Base-by-base conservation (phyloP, 768 basidiomycete species). In the Galerina marginata region DNA sequence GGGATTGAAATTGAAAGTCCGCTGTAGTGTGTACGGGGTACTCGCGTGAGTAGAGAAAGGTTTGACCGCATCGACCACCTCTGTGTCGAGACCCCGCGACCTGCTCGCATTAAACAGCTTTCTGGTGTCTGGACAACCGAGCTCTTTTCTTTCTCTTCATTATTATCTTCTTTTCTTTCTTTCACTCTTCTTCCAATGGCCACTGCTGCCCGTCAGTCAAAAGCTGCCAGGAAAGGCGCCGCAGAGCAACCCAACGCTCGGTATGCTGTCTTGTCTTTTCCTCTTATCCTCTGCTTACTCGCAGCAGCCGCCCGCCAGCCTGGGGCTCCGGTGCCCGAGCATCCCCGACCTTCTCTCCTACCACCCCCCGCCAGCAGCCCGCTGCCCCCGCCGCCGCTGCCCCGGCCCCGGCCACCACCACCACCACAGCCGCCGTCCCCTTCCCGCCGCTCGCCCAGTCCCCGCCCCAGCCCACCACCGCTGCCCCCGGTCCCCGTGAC, bases 301-400 rank as follows among this genome's bases (percentile, higher is more conserved):
- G 44, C 46, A 20, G 36, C 62, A 75, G 72, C 59, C 77, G 78
- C 62, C 63, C 73, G 44, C 65, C 80, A 63, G 89, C 90, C 29
- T 93, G 91, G 91, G 71, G 70, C 39, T 74, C 83, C 65, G 85
- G 84, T 55, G 74, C 88, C 54, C 86, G 90, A 58, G 79, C 86
- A 57, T 89, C 90, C 52, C 87, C 90, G 15, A 88, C 89, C 2
- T 91, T 86, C 74, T 87, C 89, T 60, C 83, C 89, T 2, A 75
- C 81, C 39, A 73, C 77, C 52, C 76, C 79, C 43, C 71, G 78
- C 26, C 74, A 77, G 47, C 71, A 68, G 59, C 63, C 65, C 29
- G 49, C 61, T 56, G 36, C 47, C 47, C 63, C 65, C 29, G 49
- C 61, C 59, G 36, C 47, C 47, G 48, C 61, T 54, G 33, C 23